Base-by-base conservation (phyloP, 2,329 filamentous ascomycete genomes). In the Botrytis cinerea region DNA sequence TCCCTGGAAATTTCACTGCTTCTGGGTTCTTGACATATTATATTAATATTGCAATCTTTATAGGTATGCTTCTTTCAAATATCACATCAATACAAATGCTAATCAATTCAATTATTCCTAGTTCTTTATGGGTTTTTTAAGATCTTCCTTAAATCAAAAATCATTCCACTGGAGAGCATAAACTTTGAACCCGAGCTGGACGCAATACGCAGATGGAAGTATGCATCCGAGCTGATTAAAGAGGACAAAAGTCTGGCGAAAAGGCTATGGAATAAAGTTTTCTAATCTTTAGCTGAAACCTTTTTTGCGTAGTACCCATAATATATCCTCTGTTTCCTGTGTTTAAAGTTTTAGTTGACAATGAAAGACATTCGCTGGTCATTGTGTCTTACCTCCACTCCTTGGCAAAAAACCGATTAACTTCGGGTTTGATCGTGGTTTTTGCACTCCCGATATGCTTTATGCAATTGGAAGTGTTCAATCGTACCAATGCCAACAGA, bases 21-120 rank as follows among this genome's bases (percentile, higher is more conserved):
- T 84, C 84, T 38, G 85, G 81, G 61, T 92, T 92, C 77, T 82
- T 91, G 28, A 90, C 89, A 0, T 85, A 88, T 0, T 92, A 92
- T 76, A 86, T 91, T 32, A 89, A 89, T 25, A 87, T 92, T 69
- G 88, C 89, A 0, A 86, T 90, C 43, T 91, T 92, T 77, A 46
- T 72, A 9, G 70, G 70, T 72, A 46, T 16, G 70, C 46, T 45
- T 45, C 16, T 28, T 22, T 22, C 6, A 32, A 35, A n/a, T 25
- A 20, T 46, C 22, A 20, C 5, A 48, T 25, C 4, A 40, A 45
- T 1, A 60, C 14, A 10, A 9, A 43, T 32, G 16, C 18, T 71
- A 20, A 71, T 32, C 9, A 28, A 63, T 20, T 10, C 9, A 14
- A 54, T 54, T 14, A n/a, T n/a, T 57, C 82, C 5, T 40, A 72